A percentile compares a stretch with the other conserved stretches of the same genome.
phyloP scores from a whole-genome alignment of 2,329 filamentous ascomycete genomes.

The Fusarium goolgardi region DNA sequence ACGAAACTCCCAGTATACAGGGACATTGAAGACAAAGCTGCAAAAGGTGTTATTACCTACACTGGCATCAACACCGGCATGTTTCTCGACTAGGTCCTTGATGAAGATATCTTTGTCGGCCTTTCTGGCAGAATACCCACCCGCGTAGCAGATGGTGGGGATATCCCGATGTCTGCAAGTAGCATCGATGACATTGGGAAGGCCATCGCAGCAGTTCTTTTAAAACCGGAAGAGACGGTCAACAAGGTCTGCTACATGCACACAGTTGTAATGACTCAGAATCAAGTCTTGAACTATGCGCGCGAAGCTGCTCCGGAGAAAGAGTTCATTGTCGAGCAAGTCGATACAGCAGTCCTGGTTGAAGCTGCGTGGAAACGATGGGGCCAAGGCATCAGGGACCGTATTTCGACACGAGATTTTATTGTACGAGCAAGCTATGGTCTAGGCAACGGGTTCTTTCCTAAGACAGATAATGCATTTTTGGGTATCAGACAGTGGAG shows the following conservation, averaged over 20 bases:
- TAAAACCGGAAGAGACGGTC: background rate
- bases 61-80: constrained; percentile 16
- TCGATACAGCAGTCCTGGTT: background rate
- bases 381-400: background rate
- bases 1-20: background rate
- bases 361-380: constrained; percentile 20
- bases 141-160: background rate
- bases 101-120: constrained; percentile 12
- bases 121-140: background rate
- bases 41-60: constrained; percentile 3
- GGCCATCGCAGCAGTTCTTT: background rate
- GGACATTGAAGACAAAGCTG: background rate
- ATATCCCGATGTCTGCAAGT: constrained; percentile 9
- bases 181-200: constrained; percentile 1
- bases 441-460: background rate
- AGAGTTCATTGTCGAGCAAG: background rate
- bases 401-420: background rate
- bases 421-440: constrained; percentile 4
- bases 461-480: background rate
- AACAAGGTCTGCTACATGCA: constrained; percentile 10
- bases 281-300: constrained; percentile 2
- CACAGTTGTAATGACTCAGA: constrained; percentile 16
- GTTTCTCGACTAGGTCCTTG: constrained; percentile 17
- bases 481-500: background rate
- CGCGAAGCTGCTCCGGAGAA: background rate